Evolutionary conservation across 371 early-diverging fungal species (phyloP).

Genomic region (Umbelopsis sp.): DNA sequence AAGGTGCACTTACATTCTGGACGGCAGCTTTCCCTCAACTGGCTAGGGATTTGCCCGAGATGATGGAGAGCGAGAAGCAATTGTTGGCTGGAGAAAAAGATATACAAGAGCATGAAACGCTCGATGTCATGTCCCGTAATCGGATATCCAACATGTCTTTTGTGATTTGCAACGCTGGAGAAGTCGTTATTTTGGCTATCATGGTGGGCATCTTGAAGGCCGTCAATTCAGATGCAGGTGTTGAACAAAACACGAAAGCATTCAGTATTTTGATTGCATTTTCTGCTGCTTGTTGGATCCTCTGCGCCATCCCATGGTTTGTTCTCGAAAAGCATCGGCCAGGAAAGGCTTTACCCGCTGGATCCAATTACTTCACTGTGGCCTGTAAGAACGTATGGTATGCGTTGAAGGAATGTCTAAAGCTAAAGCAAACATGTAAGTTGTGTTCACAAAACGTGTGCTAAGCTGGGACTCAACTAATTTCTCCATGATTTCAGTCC

Average conservation of each 20-base stretch:
- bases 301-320: constrained; percentile 17
- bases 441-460: no score
- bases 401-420: constrained; percentile 17
- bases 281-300: constrained; percentile 15
- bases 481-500: neutral
- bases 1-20: constrained; percentile 20
- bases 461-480: neutral
- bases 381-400: constrained; percentile 3
- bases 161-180: constrained; percentile 18
- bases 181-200: constrained; percentile 16
- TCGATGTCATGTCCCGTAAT: constrained; percentile 12
- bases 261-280: constrained; percentile 20
- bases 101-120: constrained; percentile 4
- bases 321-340: constrained; percentile 9
- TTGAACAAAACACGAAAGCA: constrained; percentile 13
- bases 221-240: constrained; percentile 18
- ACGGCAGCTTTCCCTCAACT: constrained; percentile 16
- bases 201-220: constrained; percentile 16
- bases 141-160: constrained; percentile 19
- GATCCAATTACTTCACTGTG: constrained; percentile 3
- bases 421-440: constrained; percentile 20
- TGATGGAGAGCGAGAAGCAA: constrained; percentile 14
- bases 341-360: neutral
- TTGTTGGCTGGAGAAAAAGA: constrained; percentile 6
- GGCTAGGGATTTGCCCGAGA: constrained; percentile 16